phyloP scores from a whole-genome alignment of 2,329 filamentous ascomycete genomes.

The Graphium sp. region DNA sequence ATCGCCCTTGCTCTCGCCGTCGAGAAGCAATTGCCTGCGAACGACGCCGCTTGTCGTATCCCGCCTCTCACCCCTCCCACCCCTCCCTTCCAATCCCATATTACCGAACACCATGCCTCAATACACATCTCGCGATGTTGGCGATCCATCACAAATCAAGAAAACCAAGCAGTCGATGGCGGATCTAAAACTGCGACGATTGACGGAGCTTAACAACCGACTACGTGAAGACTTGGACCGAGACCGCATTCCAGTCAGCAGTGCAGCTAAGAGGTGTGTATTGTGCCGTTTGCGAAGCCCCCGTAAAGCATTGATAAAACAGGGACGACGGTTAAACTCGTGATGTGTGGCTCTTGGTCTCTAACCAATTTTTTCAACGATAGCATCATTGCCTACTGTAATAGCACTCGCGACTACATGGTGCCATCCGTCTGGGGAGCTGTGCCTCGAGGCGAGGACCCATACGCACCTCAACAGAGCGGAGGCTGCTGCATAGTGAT shows the following conservation, averaged over 20 bases:
- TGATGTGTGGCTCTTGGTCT: too few relatives aligned
- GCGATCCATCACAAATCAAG: conserved; percentile 52
- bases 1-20: not conserved
- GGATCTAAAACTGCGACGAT: conserved; percentile 85
- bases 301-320: too few relatives aligned
- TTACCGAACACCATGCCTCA: conserved; percentile 35
- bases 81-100: conserved; percentile 6
- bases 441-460: conserved; percentile 89
- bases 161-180: conserved; percentile 99
- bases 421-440: conserved; percentile 92
- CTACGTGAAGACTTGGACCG: conserved; percentile 91
- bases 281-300: too few relatives aligned
- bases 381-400: conserved; percentile 98
- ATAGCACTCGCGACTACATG: conserved; percentile 98
- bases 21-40: conserved; percentile 1
- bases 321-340: too few relatives aligned
- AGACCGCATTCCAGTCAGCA: conserved; percentile 87
- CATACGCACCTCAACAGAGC: conserved; percentile 91
- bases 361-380: conserved; percentile 7
- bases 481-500: conserved; percentile 91
- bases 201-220: conserved; percentile 94
- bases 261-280: conserved; percentile 70
- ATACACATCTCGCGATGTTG: conserved; percentile 50
- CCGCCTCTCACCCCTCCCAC: not conserved
- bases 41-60: too few relatives aligned